Base-by-base conservation (phyloP, 352 stramenopile genomes). In the Globisporangium radiosum region DNA sequence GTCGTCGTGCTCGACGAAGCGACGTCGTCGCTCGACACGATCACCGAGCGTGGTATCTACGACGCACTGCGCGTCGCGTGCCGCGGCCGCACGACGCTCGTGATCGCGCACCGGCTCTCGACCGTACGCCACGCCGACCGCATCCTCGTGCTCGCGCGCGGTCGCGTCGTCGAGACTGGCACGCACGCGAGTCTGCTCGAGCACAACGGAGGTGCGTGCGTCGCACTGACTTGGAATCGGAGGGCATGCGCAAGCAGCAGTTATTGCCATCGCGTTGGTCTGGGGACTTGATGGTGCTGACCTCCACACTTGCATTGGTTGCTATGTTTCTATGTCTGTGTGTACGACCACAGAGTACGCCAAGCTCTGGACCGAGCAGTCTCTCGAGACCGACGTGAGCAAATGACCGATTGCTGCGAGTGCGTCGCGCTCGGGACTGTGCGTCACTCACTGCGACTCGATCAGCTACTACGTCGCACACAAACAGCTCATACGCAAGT, bases 71-170 rank as follows among this genome's bases (percentile, higher is more conserved):
- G 80, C 11, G 59, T 73, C 4, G 76, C 69, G 8, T 85, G 73
- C 55, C 62, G 69, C 43, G 76, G 73, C 15, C 75, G 77, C 64
- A 92, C 82, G 40, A 90, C 78, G 15, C 60, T 94, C 51, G 86
- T 90, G 59, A 92, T 93, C 40, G 84, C 84, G 4, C 84, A 93
- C 55, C 75, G 84, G 9, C 73, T 93, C n/a, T 90, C 79, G n/a
- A 93, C 84, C 1, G 66, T 93, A 7, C 78, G 76, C 8, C 72
- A 89, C 52, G 81, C 84, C 0, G 69, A 93, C 74, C 76, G 73
- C 39, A 88, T 90, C 53, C 37, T 90, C 33, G 80, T 90, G 52
- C 56, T 90, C 10, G 54, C 84, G 56, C 78, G 80, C 51, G 80
- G 80, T 6, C 63, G 57, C 17, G 68, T 90, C 51, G 54, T 85